A percentile compares a stretch with the other conserved stretches of the same genome.
Conservation (phyloP, 1,284 basidiomycete species). For the Flammula alnicola region DNA sequence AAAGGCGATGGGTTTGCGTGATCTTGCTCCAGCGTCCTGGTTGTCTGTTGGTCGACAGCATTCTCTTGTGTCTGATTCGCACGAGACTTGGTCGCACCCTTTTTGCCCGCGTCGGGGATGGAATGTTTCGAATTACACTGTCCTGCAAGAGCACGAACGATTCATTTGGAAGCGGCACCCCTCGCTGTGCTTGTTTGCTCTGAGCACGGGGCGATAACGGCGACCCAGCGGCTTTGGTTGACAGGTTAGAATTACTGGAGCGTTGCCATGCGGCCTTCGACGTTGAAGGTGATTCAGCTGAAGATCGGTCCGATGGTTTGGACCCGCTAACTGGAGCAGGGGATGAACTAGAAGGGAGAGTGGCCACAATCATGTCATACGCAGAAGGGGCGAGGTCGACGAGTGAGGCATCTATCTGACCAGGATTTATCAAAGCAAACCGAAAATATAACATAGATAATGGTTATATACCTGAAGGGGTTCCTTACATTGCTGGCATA, state of each 20-base stretch:
- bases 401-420: constrained; percentile 82
- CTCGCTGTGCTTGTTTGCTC: constrained; percentile 60
- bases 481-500: constrained; percentile 89
- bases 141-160: constrained; percentile 91
- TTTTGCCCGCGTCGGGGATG: constrained; percentile 49
- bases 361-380: constrained; percentile 82
- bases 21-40: constrained; percentile 46
- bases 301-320: constrained; percentile 48
- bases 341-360: constrained; percentile 58
- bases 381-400: constrained; percentile 83
- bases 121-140: constrained; percentile 71
- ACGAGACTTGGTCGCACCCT: constrained; percentile 36
- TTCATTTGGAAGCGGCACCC: constrained; percentile 66
- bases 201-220: constrained; percentile 53
- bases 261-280: constrained; percentile 66
- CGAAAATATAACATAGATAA: constrained; percentile 11
- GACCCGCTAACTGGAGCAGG: constrained; percentile 42
- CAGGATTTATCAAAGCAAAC: constrained; percentile 29
- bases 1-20: constrained; percentile 72
- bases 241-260: constrained; percentile 42
- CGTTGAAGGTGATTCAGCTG: constrained; percentile 59
- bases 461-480: constrained; percentile 69
- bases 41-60: constrained; percentile 25
- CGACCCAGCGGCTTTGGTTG: constrained; percentile 31
- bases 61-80: constrained; percentile 30